Evolutionary conservation across 768 basidiomycete species (phyloP).

Genomic region (Lactarius trivialis): DNA sequence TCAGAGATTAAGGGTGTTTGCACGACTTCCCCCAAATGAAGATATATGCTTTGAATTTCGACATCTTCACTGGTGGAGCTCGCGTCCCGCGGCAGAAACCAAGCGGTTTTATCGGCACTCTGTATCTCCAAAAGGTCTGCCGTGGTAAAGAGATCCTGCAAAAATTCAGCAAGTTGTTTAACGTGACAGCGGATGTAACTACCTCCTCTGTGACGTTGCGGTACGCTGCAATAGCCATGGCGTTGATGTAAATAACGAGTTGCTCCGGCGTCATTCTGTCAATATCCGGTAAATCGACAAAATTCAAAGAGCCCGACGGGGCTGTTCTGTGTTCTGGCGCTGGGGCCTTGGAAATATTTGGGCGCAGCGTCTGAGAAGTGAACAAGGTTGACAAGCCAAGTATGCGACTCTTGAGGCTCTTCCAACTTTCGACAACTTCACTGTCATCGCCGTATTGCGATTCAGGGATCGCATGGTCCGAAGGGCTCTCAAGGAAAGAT

Average conservation of each 20-base stretch:
- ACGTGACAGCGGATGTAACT: slow-evolving; percentile 17
- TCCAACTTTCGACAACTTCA: slow-evolving; percentile 16
- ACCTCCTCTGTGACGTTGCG: slow-evolving; percentile 77
- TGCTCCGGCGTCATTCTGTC: slow-evolving; percentile 60
- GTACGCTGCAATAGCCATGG: slow-evolving; percentile 68
- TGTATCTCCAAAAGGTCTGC: slow-evolving; percentile 79
- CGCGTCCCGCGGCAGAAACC: slow-evolving; percentile 62
- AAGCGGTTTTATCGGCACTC: slow-evolving; percentile 69
- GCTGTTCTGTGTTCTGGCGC: not conserved
- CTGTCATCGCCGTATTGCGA: slow-evolving; percentile 4
- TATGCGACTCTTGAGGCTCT: slow-evolving; percentile 1
- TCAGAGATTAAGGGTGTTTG: slow-evolving; percentile 69
- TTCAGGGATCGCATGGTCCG: slow-evolving; percentile 47
- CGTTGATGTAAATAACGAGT: slow-evolving; percentile 71
- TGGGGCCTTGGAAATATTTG: not conserved
- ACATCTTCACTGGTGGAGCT: slow-evolving; percentile 49
- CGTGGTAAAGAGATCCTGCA: slow-evolving; percentile 69
- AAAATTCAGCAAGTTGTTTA: slow-evolving; percentile 8
- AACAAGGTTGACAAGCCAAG: slow-evolving; percentile 1
- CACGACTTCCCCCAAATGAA: slow-evolving; percentile 64
- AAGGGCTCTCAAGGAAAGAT: slow-evolving; percentile 50
- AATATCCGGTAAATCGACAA: slow-evolving; percentile 48
- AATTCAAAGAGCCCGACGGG: slow-evolving; percentile 3
- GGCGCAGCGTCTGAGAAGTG: slow-evolving; percentile 17
- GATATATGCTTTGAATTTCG: slow-evolving; percentile 77